A percentile compares a stretch with the other conserved stretches of the same genome.
These are phyloP conservation scores for Botrytis fabae DNA, from an alignment of 2,329 filamentous ascomycete genomes.

Conservation along the genomic window DNA sequence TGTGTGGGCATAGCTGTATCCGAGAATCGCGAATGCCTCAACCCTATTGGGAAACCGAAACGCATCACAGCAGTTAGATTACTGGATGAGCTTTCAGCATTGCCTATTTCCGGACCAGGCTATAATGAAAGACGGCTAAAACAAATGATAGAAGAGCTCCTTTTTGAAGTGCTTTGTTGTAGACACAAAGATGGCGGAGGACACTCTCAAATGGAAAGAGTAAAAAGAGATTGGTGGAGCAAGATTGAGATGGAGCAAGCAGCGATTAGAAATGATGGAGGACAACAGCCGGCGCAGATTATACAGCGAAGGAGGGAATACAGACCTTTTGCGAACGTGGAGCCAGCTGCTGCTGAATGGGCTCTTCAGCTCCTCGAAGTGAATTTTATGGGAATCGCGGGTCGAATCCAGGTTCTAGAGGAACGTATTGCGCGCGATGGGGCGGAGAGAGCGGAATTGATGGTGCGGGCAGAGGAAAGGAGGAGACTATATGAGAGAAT, in stretches of 20 bases:
- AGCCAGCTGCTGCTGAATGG: neutral
- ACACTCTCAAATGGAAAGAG: neutral
- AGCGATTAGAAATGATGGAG: neutral
- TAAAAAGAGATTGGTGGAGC: neutral
- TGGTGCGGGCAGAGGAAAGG: neutral
- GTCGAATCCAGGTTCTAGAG: neutral
- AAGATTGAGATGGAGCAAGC: neutral
- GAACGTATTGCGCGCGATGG: neutral
- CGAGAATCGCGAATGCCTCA: neutral
- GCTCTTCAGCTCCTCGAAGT: neutral
- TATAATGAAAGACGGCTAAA: neutral
- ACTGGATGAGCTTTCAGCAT: neutral
- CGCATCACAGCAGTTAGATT: neutral
- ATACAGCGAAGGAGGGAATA: neutral
- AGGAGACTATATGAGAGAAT: neutral
- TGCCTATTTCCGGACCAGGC: neutral
- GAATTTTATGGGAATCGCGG: neutral
- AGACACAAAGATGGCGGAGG: neutral
- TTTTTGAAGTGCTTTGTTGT: neutral
- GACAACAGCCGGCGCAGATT: neutral
- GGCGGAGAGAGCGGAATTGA: neutral
- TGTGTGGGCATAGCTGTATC: neutral
- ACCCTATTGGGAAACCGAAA: neutral
- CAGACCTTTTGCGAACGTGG: neutral
- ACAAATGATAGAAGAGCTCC: neutral